Evolutionary conservation across 2,329 filamentous ascomycete species (phyloP), one percentile per base, ranked within the genome.

Genomic region (Sporothrix pallida): DNA sequence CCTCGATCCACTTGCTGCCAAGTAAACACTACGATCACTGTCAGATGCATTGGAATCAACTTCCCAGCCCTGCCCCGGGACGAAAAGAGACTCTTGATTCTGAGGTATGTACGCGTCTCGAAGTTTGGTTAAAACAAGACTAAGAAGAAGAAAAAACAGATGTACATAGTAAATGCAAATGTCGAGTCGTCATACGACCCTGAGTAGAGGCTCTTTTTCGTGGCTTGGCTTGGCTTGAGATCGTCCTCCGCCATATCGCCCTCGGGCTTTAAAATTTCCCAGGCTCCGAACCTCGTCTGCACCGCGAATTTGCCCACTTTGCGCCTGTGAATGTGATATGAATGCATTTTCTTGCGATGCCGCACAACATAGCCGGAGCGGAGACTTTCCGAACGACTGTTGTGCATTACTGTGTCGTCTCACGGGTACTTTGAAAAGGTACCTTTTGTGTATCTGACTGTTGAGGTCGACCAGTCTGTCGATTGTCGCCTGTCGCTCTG

Each of bases 31-130:
- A n/a, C 44, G 2, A 67, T 26, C 12, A 48, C n/a, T 12, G 63
- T 67, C 44, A 67, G 63, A 67, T 67, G 63, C 44, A n/a, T 31
- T 50, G 63, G 63, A 67, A 67, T 50, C 44, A 67, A 67, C 7
- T 31, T 44, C 23, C 23, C 44, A 31, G 23, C 44, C 23, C 20
- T 67, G 44, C 15, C 20, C 15, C 20, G 17, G 44, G 44, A n/a
- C 63, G 20, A 12, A 67, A 67, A 67, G n/a, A 50, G 63, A 10
- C 62, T 7, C 31, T 37, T 37, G 31, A 37, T 7, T 3, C 31
- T 7, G 7, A 37, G 3, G 54, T 31, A 37, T 13, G 54, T 31
- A 58, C 23, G 23, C 56, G 56, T 50, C 10, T 50, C 12, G 13
- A 50, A 50, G 48, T 17, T 13, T 17, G 46, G 10, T 54, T 9